Evolutionary conservation across 1,284 basidiomycete genomes (phyloP), one percentile per base, ranked within the genome.

Genomic region (Cutaneotrichosporon dermatis): DNA sequence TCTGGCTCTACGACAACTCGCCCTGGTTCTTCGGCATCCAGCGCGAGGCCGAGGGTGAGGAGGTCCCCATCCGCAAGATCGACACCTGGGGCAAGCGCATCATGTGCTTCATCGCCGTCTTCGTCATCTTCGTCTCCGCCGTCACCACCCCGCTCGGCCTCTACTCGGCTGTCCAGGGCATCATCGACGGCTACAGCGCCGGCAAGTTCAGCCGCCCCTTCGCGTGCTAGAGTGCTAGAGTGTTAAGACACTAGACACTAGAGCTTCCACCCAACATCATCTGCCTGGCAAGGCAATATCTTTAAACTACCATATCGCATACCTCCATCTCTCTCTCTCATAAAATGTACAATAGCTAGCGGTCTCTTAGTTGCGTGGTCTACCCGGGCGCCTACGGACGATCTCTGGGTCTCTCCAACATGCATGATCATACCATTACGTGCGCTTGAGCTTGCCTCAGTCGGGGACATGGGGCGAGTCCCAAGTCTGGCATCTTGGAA

Each of bases 101-200:
- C 58, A 62, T 70, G 58, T 57, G 15, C 33, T 44, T 67, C 61
- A 15, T 66, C 51, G n/a, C 40, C 56, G 53, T 52, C 16, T 36
- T 59, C 42, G 43, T 36, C 3, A 57, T 74, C 55, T 7, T 68
- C 57, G 55, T 73, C 57, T 68, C 66, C 15, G 42, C 66, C 51
- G 71, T 67, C 41, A 71, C 74, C 57, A 75, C 71, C 25, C 73
- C 72, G 8, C 63, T 75, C 12, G 73, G 73, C 53, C 66, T 74
- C 34, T 75, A 75, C 69, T 67, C 69, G n/a, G 72, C 73, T 16
- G 55, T 64, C 41, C 58, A 69, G 64, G 67, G 66, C 41, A 75
- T 75, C 67, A 73, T 61, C 42, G 60, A 65, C 25, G 73, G 73
- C 5, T 75, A 73, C 68, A 55, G 63, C 37, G 57, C 62, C 11